phyloP scores from a whole-genome alignment of 2,329 filamentous ascomycete genomes.

The Ascosphaera aggregata region DNA sequence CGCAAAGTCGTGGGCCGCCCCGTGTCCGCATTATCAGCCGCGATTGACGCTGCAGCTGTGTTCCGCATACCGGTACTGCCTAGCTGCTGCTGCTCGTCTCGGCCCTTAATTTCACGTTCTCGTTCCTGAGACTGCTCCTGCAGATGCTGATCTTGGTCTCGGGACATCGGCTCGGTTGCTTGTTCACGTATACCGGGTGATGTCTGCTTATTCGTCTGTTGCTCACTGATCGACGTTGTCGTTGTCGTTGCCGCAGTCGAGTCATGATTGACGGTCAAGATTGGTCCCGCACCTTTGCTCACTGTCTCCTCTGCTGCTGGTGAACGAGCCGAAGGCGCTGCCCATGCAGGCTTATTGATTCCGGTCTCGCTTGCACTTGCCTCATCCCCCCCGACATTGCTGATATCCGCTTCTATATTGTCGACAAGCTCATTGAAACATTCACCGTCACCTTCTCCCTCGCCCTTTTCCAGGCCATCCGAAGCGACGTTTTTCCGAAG shows the following conservation, averaged over 20 bases:
- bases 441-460: not conserved
- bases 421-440: not conserved
- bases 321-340: not conserved
- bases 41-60: too few species aligned
- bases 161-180: too few species aligned
- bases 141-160: too few species aligned
- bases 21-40: too few species aligned
- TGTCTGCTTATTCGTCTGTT: too few species aligned
- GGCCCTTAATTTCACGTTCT: not conserved
- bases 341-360: not conserved
- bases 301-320: not conserved
- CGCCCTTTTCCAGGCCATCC: not conserved
- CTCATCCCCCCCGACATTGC: not conserved
- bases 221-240: not conserved
- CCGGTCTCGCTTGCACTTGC: not conserved
- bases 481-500: slow-evolving; percentile 1
- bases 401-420: not conserved
- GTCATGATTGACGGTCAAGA: not conserved
- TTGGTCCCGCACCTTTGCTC: not conserved
- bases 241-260: not conserved
- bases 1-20: too few species aligned
- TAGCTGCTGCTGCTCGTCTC: not conserved
- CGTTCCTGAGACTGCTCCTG: not conserved
- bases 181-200: too few species aligned
- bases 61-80: too few species aligned